phyloP scores from a whole-genome alignment of 768 basidiomycete genomes.

The Russula sp. region DNA sequence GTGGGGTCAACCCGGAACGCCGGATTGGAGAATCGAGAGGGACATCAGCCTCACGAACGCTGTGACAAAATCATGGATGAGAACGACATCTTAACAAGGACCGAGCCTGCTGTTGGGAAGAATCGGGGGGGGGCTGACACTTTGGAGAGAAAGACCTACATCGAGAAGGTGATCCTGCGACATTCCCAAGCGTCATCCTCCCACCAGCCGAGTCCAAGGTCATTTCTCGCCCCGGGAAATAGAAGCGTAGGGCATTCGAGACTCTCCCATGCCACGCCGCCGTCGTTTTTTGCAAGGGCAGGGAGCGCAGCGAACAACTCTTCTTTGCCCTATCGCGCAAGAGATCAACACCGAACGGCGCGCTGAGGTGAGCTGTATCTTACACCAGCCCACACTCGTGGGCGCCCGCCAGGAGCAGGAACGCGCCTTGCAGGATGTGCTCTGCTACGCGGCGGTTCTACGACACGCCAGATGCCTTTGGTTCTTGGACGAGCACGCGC shows the following conservation, averaged over 20 bases:
- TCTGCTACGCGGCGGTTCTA: neutral
- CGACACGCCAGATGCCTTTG: slow-evolving; percentile 11
- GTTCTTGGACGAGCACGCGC: neutral
- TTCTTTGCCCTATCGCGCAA: slow-evolving; percentile 3
- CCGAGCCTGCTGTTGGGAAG: neutral
- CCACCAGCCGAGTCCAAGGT: slow-evolving; percentile 15
- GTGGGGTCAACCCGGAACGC: no score
- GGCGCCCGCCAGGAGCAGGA: neutral
- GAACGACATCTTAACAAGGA: neutral
- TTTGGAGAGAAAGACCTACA: slow-evolving; percentile 2
- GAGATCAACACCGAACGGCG: neutral
- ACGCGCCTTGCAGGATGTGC: neutral
- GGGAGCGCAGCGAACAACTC: slow-evolving; percentile 17
- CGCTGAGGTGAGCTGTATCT: neutral
- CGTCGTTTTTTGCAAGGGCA: slow-evolving; percentile 3
- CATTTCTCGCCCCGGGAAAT: slow-evolving; percentile 6
- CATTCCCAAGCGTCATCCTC: slow-evolving; percentile 17
- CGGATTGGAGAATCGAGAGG: neutral
- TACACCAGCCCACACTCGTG: slow-evolving; percentile 20
- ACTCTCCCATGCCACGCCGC: slow-evolving; percentile 6
- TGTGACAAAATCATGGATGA: neutral
- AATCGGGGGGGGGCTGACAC: neutral
- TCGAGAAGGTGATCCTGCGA: slow-evolving; percentile 15
- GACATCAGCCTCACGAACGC: slow-evolving; percentile 10
- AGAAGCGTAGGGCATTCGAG: slow-evolving; percentile 5